Evolutionary conservation across 768 basidiomycete species (phyloP).

Genomic region (Neoboletus subvelutipes): DNA sequence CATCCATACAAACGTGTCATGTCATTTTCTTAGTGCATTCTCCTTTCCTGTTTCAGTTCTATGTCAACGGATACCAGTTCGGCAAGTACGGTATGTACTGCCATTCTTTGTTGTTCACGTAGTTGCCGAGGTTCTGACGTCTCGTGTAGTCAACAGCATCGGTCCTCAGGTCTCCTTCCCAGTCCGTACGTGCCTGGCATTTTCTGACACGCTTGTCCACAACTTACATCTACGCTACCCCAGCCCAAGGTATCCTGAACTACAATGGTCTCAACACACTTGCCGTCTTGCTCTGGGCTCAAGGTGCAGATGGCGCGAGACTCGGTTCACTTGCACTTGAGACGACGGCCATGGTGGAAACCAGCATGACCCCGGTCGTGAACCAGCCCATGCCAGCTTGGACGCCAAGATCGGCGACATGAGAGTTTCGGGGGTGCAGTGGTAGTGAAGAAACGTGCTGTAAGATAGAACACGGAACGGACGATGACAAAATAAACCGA

Average conservation of each 20-base stretch:
- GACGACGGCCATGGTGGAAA: conserved; percentile 34
- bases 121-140: background rate
- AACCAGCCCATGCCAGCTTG: conserved; percentile 31
- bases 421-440: too few species aligned
- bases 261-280: conserved; percentile 48
- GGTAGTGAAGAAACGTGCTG: too few species aligned
- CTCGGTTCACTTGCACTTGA: conserved; percentile 40
- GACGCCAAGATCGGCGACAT: conserved; percentile 14
- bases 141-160: conserved; percentile 21
- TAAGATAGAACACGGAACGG: too few species aligned
- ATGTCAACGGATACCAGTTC: conserved; percentile 29
- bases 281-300: conserved; percentile 49
- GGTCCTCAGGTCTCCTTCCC: conserved; percentile 27
- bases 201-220: background rate
- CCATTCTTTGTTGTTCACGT: too few species aligned
- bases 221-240: conserved; percentile 6
- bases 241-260: conserved; percentile 51
- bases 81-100: conserved; percentile 25
- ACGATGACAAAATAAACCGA: too few species aligned
- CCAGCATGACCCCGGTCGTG: conserved; percentile 21
- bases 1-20: conserved; percentile 1
- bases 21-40: background rate
- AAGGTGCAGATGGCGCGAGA: conserved; percentile 40
- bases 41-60: conserved; percentile 13
- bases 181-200: conserved; percentile 19